A percentile compares a stretch with the other conserved stretches of the same genome.
These are phyloP conservation scores for Glaciozyma martinii DNA, from an alignment of 768 basidiomycete species.

Conservation along the genomic window DNA sequence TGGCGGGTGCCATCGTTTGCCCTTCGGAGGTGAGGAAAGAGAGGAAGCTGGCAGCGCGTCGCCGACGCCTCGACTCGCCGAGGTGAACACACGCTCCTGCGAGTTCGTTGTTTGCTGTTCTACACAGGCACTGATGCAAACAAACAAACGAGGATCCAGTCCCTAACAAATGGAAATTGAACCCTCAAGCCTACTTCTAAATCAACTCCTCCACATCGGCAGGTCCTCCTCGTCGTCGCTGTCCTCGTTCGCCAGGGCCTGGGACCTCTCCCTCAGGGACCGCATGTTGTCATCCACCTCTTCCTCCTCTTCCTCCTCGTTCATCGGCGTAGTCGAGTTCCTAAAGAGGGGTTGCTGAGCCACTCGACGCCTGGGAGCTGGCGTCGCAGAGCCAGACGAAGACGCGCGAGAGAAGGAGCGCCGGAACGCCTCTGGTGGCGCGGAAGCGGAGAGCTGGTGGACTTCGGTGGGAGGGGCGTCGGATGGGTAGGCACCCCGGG, in stretches of 20 bases:
- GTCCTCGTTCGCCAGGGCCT: not conserved
- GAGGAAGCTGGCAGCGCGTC: too few relatives aligned
- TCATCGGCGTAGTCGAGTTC: not conserved
- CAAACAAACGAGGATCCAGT: too few relatives aligned
- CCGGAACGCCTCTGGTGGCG: conserved; percentile 9
- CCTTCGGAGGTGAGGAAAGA: too few relatives aligned
- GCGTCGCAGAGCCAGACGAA: not conserved
- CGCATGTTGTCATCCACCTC: not conserved
- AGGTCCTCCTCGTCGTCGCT: not conserved
- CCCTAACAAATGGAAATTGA: too few relatives aligned
- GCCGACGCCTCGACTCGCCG: too few relatives aligned
- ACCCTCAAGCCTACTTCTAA: too few relatives aligned
- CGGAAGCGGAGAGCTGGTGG: conserved; percentile 16
- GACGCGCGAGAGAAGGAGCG: not conserved
- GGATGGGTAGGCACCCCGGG: not conserved
- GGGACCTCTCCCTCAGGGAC: not conserved
- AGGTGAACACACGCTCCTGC: too few relatives aligned
- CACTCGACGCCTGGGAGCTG: not conserved
- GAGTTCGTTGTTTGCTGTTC: too few relatives aligned
- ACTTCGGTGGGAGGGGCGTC: conserved; percentile 6
- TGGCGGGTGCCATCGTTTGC: too few relatives aligned
- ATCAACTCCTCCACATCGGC: not conserved
- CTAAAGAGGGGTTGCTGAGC: not conserved
- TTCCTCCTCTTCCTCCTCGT: not conserved
- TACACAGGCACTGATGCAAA: too few relatives aligned